Conservation (phyloP, 345 rosid species). For the Toxicodendron radicans region DNA sequence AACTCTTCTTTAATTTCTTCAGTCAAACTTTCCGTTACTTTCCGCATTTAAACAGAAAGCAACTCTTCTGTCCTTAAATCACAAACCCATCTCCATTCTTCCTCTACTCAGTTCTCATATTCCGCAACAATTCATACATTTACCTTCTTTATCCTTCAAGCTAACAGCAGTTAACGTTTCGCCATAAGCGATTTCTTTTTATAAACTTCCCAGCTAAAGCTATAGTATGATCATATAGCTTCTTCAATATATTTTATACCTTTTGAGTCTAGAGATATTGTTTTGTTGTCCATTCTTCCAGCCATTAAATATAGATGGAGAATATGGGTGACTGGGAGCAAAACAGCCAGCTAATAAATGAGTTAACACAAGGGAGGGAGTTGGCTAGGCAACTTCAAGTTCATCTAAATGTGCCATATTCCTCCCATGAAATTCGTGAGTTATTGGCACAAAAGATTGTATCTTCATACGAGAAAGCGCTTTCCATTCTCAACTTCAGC, state of each 20-base stretch:
- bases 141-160: no score
- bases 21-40: slow-evolving; percentile 23
- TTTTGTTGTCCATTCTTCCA: no score
- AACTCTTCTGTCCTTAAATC: background rate
- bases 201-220: no score
- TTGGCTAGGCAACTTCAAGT: slow-evolving; percentile 51
- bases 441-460: slow-evolving; percentile 49
- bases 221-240: no score
- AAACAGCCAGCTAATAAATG: slow-evolving; percentile 41
- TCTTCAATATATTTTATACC: no score
- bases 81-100: background rate
- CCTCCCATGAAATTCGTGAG: slow-evolving; percentile 43
- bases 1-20: background rate
- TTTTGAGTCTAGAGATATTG: no score
- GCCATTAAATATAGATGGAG: slow-evolving; percentile 26
- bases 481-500: slow-evolving; percentile 48
- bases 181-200: background rate
- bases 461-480: slow-evolving; percentile 57
- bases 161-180: no score
- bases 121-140: background rate
- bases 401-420: slow-evolving; percentile 44
- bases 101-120: background rate
- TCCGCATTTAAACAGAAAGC: background rate
- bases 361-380: slow-evolving; percentile 63
- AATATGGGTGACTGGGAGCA: slow-evolving; percentile 54